phyloP scores from a whole-genome alignment of 164 flowering plant genomes.

The Cinnamomum chago region DNA sequence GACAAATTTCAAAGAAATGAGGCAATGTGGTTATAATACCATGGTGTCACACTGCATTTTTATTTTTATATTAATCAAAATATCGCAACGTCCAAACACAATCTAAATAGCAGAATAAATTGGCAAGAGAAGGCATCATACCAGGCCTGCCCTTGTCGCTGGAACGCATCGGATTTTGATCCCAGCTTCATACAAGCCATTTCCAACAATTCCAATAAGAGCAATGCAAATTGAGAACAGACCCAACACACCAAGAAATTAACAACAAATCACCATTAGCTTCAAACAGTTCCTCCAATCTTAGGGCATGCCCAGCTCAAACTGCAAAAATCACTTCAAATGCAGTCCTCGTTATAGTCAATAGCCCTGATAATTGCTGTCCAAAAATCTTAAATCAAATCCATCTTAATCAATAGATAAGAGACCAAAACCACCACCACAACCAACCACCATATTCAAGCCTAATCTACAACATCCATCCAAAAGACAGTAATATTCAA shows the following conservation, averaged over 20 bases:
- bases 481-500: slow-evolving; percentile 7
- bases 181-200: slow-evolving; percentile 96
- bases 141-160: slow-evolving; percentile 91
- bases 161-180: slow-evolving; percentile 83
- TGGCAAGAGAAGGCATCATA: slow-evolving; percentile 21
- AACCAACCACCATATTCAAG: background rate
- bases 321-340: background rate
- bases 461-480: background rate
- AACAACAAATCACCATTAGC: background rate
- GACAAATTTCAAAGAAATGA: no score
- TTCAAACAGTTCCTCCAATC: background rate
- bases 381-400: background rate
- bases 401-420: background rate
- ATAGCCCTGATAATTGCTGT: background rate
- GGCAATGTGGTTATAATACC: background rate
- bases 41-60: background rate
- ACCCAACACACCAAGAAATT: background rate
- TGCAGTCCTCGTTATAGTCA: background rate
- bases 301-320: background rate
- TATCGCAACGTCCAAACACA: background rate
- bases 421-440: slow-evolving; percentile 5
- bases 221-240: background rate
- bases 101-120: background rate
- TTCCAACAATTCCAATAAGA: background rate
- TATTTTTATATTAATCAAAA: background rate